Base-by-base conservation (phyloP, 2,329 filamentous ascomycete species). In the Sclerotinia subarctica region DNA sequence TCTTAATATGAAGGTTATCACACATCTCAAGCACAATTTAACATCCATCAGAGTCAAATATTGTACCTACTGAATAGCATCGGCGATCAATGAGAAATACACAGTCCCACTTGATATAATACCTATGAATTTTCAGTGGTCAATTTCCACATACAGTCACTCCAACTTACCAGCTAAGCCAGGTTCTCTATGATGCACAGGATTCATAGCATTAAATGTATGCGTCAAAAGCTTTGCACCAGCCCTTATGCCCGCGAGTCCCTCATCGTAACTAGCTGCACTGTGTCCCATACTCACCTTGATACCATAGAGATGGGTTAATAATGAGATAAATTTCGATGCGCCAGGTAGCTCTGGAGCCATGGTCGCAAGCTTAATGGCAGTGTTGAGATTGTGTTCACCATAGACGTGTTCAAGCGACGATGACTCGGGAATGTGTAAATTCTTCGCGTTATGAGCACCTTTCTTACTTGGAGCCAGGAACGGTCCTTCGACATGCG, bases 401-500 rank as follows among this genome's bases (percentile, higher is more conserved):
- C 84, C 84, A 70, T 86, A 86, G 19, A 85, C 66, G 5, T 60
- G 49, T 58, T 75, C 74, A 15, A 75, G 68, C 5, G 70, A 64
- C n/a, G 71, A 52, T 17, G 64, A 49, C 10, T 59, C 59, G 11
- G 75, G 75, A 15, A 73, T 58, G 32, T 72, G 73, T 72, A 76
- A 73, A 49, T 75, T 72, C 44, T 69, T 64, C 2, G 72, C 72
- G 73, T 75, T 72, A 51, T 86, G 84, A 8, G 84, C 84, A 51
- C 85, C 85, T 73, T 83, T 84, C 73, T 86, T 86, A 4, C 77
- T 76, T 1, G 82, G 80, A 69, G 82, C 79, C 7, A 87, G 80
- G 72, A 84, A 86, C 10, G 85, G 84, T 2, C 84, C 85, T 79
- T 86, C 84, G 24, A 80, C 79, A 72, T 86, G 85, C n/a, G 83